Evolutionary conservation across 1,139 yeast species (phyloP), one percentile per base, ranked within the genome.

Genomic region (Taphrina communis): DNA sequence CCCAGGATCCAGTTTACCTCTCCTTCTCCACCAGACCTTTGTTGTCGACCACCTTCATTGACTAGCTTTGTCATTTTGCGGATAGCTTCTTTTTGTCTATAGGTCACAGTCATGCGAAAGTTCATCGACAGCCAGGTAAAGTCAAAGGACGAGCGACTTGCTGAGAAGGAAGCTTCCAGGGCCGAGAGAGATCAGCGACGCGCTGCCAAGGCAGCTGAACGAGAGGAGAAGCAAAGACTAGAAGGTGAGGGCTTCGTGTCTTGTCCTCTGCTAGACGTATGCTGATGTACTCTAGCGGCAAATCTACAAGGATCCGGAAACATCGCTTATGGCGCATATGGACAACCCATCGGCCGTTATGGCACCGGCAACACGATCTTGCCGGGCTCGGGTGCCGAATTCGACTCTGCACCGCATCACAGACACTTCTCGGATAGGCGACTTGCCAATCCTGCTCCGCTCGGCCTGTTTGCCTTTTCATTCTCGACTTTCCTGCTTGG

Each of bases 401-500:
- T 58, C 25, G 62, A 58, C 21, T 12, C 62, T 17, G 36, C 25
- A 6, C 53, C 62, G 12, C 62, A 58, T 39, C 39, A 58, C 53
- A 42, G 53, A 31, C 62, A 44, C 53, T 58, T 58, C 17, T 39
- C 60, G 19, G 62, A 35, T 14, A 38, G 62, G 46, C 42, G 62
- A 31, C 52, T 58, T 52, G 62, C 62, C 42, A 58, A 58, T 46
- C 62, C 62, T 14, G 62, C 62, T 25, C 62, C 62, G n/a, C 53
- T 58, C 8, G 62, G 62, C 9, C 42, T 58, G 38, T 58, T 58
- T 58, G 62, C 62, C 39, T 58, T 42, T 21, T 21, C 62, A n/a
- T 58, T 58, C 53, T 58, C 62, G 31, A 44, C 42, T 12, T 58
- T 58, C 53, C 41, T 58, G 53, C 62, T 58, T 14, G 62, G 62